Base-by-base conservation (phyloP, 139 green algal genomes). In the Monoraphidium neglectum region DNA sequence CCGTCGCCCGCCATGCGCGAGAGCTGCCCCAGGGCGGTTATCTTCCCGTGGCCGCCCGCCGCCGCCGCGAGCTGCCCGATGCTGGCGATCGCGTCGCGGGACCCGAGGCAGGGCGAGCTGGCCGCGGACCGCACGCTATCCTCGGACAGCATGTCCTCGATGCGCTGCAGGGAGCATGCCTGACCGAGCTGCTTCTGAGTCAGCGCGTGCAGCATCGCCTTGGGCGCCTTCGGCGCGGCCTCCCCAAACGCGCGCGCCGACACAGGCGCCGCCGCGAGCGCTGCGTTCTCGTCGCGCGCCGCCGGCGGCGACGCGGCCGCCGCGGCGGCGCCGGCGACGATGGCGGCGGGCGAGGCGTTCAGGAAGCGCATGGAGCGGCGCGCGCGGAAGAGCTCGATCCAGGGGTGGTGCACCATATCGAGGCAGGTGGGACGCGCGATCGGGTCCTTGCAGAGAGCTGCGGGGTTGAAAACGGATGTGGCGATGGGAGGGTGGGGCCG, bases 351-450 rank as follows among this genome's bases (percentile, higher is more conserved):
- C 32, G 62, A 32, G 56, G 5, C 26, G 26, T 36, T 13, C 32
- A 80, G 65, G 53, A 74, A 53, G 64, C 83, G 77, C 79, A 88
- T 84, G 49, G 68, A 81, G 30, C 83, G 72, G 38, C 83, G 77
- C 2, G 69, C 67, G 28, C 79, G 80, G 80, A 78, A 87, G 18
- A 72, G 68, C 24, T 85, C 82, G 15, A 90, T 70, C 86, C 86
- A 90, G 35, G 77, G 74, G 68, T 90, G 82, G 62, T 85, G 74
- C 56, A 87, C 68, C 86, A 90, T 90, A 37, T 87, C 77, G 3
- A 82, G 66, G 36, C 85, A 76, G 46, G 61, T 86, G 32, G 80
- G 82, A 1, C 86, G 80, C 38, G 84, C 67, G 3, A 40, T 72
- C 21, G 82, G 77, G 77, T 86, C 74, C 82, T 90, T 90, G 18